Evolutionary conservation across 257 asterid genomes (phyloP).

Genomic region (Orobanche coerulescens): DNA sequence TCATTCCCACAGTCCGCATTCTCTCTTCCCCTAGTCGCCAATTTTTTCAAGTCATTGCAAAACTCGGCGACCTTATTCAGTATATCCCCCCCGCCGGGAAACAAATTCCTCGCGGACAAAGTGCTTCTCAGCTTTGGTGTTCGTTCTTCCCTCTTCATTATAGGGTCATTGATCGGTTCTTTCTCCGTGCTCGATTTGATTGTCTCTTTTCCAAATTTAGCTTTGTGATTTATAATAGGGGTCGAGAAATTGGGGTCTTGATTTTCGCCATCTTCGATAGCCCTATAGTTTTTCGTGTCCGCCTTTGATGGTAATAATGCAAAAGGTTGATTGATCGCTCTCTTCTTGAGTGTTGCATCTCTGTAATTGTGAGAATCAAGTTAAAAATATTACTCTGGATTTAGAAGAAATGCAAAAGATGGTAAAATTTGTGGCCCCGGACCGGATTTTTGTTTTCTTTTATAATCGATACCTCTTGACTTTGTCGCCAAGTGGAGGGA

Average conservation of each 20-base stretch:
- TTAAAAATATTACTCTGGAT: not conserved
- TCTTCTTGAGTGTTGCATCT: conserved; percentile 67
- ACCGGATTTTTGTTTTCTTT: not conserved
- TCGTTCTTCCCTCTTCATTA: conserved; percentile 29
- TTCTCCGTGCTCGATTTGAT: conserved; percentile 57
- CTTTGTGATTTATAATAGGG: conserved; percentile 38
- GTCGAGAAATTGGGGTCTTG: conserved; percentile 59
- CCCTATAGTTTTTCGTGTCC: conserved; percentile 29
- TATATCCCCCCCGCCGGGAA: conserved; percentile 84
- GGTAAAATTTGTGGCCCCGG: not conserved
- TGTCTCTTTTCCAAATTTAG: conserved; percentile 39
- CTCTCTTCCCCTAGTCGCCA: conserved; percentile 55
- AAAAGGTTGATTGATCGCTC: conserved; percentile 44
- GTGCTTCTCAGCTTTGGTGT: conserved; percentile 70
- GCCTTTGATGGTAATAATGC: conserved; percentile 27
- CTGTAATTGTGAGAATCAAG: conserved; percentile 31
- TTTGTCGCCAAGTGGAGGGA: conserved; percentile 51
- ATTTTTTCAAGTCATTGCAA: conserved; percentile 75
- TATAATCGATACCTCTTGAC: conserved; percentile 49
- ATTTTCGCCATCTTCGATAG: conserved; percentile 60
- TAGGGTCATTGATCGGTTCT: conserved; percentile 29
- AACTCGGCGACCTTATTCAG: conserved; percentile 73
- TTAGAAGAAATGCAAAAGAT: not conserved
- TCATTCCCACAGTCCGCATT: conserved; percentile 12
- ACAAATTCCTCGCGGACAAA: conserved; percentile 70